phyloP scores from a whole-genome alignment of 495 filamentous ascomycete species.

The Penicillium turbatum region DNA sequence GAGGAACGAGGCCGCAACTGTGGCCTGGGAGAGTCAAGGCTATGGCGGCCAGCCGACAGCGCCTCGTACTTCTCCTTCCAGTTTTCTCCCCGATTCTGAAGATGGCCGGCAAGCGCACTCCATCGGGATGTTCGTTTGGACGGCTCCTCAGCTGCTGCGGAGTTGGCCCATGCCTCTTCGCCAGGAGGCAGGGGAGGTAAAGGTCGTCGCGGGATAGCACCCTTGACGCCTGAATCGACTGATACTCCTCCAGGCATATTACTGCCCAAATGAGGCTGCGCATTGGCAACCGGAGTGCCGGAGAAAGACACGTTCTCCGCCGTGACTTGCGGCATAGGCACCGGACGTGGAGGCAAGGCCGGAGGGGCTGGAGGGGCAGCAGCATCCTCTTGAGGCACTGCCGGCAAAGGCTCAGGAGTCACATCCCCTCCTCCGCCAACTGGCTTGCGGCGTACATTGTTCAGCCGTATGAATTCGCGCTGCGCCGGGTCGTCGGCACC shows the following conservation, averaged over 20 bases:
- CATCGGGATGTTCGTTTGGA: constrained; percentile 28
- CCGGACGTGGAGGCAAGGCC: constrained; percentile 17
- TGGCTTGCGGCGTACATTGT: constrained; percentile 42
- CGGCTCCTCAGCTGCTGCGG: constrained; percentile 6
- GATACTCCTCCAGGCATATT: not conserved
- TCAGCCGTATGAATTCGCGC: constrained; percentile 35
- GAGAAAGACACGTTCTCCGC: constrained; percentile 24
- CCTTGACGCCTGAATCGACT: not conserved
- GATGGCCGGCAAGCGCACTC: constrained; percentile 32
- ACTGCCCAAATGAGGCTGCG: not conserved
- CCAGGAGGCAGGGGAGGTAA: constrained; percentile 30
- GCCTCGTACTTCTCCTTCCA: constrained; percentile 26
- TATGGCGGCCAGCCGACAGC: constrained; percentile 26
- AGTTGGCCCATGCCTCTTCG: constrained; percentile 20
- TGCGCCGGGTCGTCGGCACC: constrained; percentile 21
- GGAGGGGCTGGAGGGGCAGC: constrained; percentile 5
- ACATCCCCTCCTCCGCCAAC: constrained; percentile 20
- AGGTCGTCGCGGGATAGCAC: constrained; percentile 19
- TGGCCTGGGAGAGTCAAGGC: constrained; percentile 33
- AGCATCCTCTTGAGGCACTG: constrained; percentile 14
- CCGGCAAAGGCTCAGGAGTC: constrained; percentile 9
- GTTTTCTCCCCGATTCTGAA: constrained; percentile 19
- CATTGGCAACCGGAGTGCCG: constrained; percentile 16
- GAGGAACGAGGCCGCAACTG: constrained; percentile 31
- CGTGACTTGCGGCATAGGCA: constrained; percentile 17